Base-by-base conservation (phyloP, 2,329 filamentous ascomycete species). In the Xylaria hypoxylon region DNA sequence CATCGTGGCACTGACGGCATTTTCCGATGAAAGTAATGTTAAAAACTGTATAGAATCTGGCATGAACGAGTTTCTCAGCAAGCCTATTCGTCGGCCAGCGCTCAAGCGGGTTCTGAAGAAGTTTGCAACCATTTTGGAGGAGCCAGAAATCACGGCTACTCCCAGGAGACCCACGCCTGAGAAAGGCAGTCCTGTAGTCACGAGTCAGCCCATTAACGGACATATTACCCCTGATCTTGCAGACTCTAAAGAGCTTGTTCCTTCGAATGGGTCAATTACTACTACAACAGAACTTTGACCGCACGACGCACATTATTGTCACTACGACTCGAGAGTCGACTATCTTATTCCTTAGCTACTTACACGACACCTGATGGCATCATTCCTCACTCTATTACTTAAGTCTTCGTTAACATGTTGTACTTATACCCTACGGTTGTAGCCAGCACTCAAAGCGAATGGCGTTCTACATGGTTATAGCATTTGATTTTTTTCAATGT, bases 1-100 rank as follows among this genome's bases (percentile, higher is more conserved):
- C 0, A 97, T 97, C 68, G 93, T 97, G 15, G 94, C 94, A 0
- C 81, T 97, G 50, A 97, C 94, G 11, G 94, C 94, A 2, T 97
- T 97, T 74, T 90, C 92, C 0, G 94, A 97, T 75, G 94, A 97
- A 77, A 93, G 90, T 79, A 97, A 97, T 73, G 89, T 94, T 50
- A 91, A 90, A 78, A 92, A 94, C 76, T 92, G 92, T 78, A 91
- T 96, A 77, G 93, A 95, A 66, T 93, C 90, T 1, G 94, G 94
- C 62, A 97, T 97, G 94, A 88, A 97, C 75, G 93, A 94, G 81
- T 97, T 97, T 78, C 83, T 97, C 19, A 84, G 85, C 74, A 90
- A 90, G 72, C 88, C 88, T 0, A 96, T 97, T 70, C 87, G 92
- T 55, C 83, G 94, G n/a, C 92, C 92, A 1, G 92, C 92, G 5